These are phyloP conservation scores for Yamadazyma siamensis DNA, from an alignment of 1,139 yeast genomes.

Conservation along the genomic window DNA sequence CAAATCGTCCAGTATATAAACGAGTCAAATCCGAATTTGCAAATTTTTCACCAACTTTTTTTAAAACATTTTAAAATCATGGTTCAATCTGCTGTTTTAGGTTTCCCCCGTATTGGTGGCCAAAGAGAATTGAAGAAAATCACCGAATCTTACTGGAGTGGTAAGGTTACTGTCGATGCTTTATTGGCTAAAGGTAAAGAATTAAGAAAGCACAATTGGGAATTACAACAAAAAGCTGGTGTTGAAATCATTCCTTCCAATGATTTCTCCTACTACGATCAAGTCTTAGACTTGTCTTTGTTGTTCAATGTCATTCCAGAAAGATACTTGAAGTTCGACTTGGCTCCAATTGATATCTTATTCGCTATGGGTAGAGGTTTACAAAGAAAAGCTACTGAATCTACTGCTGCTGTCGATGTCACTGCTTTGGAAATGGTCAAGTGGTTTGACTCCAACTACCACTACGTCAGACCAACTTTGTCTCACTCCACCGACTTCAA, in stretches of 20 bases:
- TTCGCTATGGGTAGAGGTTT: constrained; percentile 99
- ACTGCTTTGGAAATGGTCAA: constrained; percentile 99
- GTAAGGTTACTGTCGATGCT: constrained; percentile 85
- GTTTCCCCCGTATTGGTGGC: constrained; percentile 99
- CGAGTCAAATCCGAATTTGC: constrained; percentile 2
- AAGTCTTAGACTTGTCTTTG: constrained; percentile 87
- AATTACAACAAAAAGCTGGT: constrained; percentile 95
- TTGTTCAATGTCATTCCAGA: constrained; percentile 95
- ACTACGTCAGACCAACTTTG: constrained; percentile 98
- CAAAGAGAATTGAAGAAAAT: constrained; percentile 98
- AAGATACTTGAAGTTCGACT: constrained; percentile 89
- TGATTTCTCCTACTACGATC: constrained; percentile 98
- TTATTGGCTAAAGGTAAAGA: constrained; percentile 91
- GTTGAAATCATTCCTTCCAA: constrained; percentile 96
- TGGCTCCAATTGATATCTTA: constrained; percentile 85
- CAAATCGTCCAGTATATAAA: constrained; percentile 4
- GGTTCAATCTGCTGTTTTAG: constrained; percentile 96
- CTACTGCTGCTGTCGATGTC: constrained; percentile 89
- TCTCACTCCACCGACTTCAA: constrained; percentile 94
- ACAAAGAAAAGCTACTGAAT: constrained; percentile 92
- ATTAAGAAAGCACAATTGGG: constrained; percentile 96
- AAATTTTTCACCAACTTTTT: constrained; percentile 1
- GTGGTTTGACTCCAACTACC: constrained; percentile 99
- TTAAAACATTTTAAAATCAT: constrained; percentile 32
- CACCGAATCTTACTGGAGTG: constrained; percentile 98